Evolutionary conservation across 2,329 filamentous ascomycete genomes (phyloP), one percentile per base, ranked within the genome.

Genomic region (Alternaria incomplexa): DNA sequence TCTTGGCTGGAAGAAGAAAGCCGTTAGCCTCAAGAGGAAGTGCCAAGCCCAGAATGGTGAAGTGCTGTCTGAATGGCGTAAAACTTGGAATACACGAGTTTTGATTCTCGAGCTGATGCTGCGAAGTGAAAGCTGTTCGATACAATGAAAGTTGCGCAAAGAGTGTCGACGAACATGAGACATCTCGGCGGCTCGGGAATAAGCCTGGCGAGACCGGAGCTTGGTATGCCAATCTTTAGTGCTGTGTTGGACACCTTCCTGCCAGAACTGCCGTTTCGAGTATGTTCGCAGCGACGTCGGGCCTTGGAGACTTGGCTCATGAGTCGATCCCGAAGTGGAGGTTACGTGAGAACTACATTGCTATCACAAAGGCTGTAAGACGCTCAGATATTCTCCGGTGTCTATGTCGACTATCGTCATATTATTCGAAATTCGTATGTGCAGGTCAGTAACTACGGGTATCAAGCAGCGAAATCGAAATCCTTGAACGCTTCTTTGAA

Each of bases 401-500:
- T 40, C 20, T n/a, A 52, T 23, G 13, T 12, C 28, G 17, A 20
- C 13, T 3, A 51, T 11, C 3, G 28, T 51, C 20, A 13, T 15
- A 15, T 36, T 2, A 11, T 1, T 26, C 17, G 20, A 36, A 5
- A n/a, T n/a, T n/a, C n/a, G n/a, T n/a, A 32, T 15, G 13, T 23
- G 17, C 3, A 46, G n/a, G 15, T 25, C 6, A 23, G 10, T 11
- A 3, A 36, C n/a, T 20, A 12, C 10, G 50, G 44, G 48, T 46
- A 62, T 65, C 46, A 67, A 58, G 56, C 62, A 32, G 92, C 91
- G 78, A 97, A 97, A 79, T 99, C 95, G 86, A 92, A 97, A 30
- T 88, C 84, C 80, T 92, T 90, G 76, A 97, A 99, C 1, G 90
- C 90, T 69, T 87, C 85, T 72, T 95, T 93, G 80, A 98, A 96